Evolutionary conservation across 2,329 filamentous ascomycete genomes (phyloP), one percentile per base, ranked within the genome.

Genomic region (Cladosporium sp.): DNA sequence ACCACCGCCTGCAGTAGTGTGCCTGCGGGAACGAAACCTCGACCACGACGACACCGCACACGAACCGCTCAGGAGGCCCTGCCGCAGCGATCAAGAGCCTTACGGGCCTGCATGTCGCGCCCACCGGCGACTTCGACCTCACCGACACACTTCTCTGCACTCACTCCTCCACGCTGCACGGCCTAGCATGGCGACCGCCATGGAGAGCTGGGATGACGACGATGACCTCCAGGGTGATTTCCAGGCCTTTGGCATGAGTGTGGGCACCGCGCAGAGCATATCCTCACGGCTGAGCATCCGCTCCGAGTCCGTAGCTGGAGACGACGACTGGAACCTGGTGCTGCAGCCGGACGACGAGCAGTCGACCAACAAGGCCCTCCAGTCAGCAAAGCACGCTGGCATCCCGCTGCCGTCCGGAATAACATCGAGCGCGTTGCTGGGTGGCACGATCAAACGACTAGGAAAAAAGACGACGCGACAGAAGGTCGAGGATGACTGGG

Each of bases 401-500:
- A 97, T 99, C 69, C 94, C 95, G 7, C 87, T 98, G 65, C 95
- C 95, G 31, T 83, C 87, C 61, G 93, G 93, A 75, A 88, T 98
- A 35, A 93, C 94, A 1, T 88, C 91, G 33, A 97, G 94, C 23
- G 95, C 95, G 33, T 82, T 99, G 50, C 86, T 95, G 76, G 94
- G 94, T 62, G 95, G 95, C 62, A 94, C 93, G 11, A 98, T 98
- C 75, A 96, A 96, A 80, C 86, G 93, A 71, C 84, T 98, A 37
- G 93, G 93, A 14, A 84, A 81, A 76, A 80, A 80, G 69, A 79
- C 78, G 65, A 80, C 80, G 66, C 70, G 72, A 64, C 77, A 77
- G 69, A 80, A 79, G 66, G 74, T 83, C 40, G 79, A 80, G 69
- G 82, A 83, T 67, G 82, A 83, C 73, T 84, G 81, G 81, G 81